Percentiles rank a stretch among this genome's conserved stretches.
These are phyloP conservation scores for Chlamydomonas sphaeroides DNA, from an alignment of 139 green algal species.

Conservation along the genomic window DNA sequence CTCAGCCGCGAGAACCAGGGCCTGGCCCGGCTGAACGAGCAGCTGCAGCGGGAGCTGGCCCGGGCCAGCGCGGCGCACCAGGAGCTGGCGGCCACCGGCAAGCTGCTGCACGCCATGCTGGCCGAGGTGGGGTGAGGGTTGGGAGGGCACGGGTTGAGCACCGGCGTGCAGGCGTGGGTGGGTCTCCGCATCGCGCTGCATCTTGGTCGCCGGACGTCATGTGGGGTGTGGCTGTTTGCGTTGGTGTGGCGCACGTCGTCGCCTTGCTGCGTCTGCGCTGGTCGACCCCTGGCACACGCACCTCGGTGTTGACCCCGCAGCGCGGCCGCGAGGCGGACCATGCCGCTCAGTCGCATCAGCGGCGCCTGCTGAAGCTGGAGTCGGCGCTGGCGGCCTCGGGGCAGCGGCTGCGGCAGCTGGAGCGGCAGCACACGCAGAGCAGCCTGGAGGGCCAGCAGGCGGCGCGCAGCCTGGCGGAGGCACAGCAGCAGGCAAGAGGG, in stretches of 20 bases:
- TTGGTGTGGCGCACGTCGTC: too few species aligned
- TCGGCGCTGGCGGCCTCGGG: not conserved
- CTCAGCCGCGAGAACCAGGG: constrained; percentile 25
- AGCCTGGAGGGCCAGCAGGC: constrained; percentile 2
- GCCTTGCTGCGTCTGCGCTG: too few species aligned
- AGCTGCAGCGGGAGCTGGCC: constrained; percentile 8
- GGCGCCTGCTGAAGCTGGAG: not conserved
- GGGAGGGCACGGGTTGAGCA: too few species aligned
- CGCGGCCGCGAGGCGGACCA: constrained; percentile 2
- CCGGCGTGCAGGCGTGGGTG: too few species aligned
- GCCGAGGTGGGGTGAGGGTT: too few species aligned
- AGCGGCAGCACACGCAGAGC: not conserved
- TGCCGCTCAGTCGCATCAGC: not conserved
- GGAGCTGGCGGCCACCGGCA: constrained; percentile 11
- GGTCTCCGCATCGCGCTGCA: too few species aligned
- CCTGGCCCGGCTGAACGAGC: constrained; percentile 22
- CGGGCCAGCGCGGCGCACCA: not conserved
- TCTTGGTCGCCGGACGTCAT: too few species aligned
- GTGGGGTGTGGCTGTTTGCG: too few species aligned
- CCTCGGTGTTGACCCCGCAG: too few species aligned
- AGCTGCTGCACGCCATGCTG: constrained; percentile 9
- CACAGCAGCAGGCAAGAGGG: too few species aligned
- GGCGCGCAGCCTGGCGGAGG: not conserved
- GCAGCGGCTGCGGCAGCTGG: constrained; percentile 18
- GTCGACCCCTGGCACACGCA: too few species aligned